Base-by-base conservation (phyloP, 2,329 filamentous ascomycete species). In the Beauveria varroae region DNA sequence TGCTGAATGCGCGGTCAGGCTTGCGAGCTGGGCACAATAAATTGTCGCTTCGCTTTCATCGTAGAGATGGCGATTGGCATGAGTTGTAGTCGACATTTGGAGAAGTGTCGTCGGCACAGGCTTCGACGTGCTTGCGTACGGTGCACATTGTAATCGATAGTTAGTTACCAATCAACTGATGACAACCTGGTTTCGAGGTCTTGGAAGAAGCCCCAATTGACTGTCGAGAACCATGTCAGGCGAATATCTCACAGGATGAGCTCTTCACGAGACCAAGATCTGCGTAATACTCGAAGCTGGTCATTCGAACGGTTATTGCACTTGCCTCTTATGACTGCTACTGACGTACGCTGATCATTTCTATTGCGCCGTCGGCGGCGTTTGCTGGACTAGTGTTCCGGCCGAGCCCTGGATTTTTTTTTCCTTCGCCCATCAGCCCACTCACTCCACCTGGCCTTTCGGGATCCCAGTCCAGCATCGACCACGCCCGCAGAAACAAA, bases 351-450 rank as follows among this genome's bases (percentile, higher is more conserved):
- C 43, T 28, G 43, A 57, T 57, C 26, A 37, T 34, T 14, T 46
- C 16, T 57, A n/a, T 8, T 57, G 43, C 24, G 46, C 56, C 56
- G 46, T 58, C 56, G 56, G 56, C 22, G 43, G 55, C 40, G 40
- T 34, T 12, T 56, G 28, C 44, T 41, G 34, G 34, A 37, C 34
- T 8, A 46, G 49, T 20, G 40, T 50, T 60, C 49, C 57, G 57
- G 57, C 57, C 57, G 57, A 26, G 46, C 57, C 46, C 44, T 30
- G 34, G 14, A 53, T 60, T 50, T 58, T 58, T 57, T 59, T 59
- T 46, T 59, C 5, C 5, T 20, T 30, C 49, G 40, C 49, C n/a
- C 46, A 51, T 52, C 40, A 34, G 37, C 47, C 46, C 55, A 34
- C 20, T 6, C 37, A 10, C 53, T 53, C 57, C 57, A 60, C 57